Evolutionary conservation across 306 rosid species (phyloP), one percentile per base, ranked within the genome.

Genomic region (Inga leiocalycina): DNA sequence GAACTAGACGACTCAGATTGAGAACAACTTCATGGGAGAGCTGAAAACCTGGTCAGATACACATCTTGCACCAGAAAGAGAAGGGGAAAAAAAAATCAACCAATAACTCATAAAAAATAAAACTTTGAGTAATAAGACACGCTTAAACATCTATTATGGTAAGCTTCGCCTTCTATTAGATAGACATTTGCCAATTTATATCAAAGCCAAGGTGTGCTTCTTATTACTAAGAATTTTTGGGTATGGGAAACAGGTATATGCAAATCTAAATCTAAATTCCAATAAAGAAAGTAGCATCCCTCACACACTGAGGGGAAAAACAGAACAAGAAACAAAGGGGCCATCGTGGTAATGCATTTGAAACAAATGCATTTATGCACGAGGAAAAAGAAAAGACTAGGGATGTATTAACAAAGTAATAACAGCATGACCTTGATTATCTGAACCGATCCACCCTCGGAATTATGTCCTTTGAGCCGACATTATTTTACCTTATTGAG

Each of bases 401-500:
- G 54, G 87, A 86, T 85, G 86, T 87, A 91, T 84, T 76, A 82
- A 88, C 85, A 84, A 84, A 75, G 87, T 37, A 81, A 79, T 84
- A 84, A 44, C 20, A 51, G 72, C 88, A 11, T 44, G 56, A 44
- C 37, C 76, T 44, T 44, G 56, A 45, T 71, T 32, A 44, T 80
- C 75, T 79, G 84, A 84, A 88, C 75, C 74, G 83, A 82, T 89
- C 86, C 87, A 86, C 79, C 88, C 56, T 85, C 74, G 48, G 10
- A 15, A 44, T 8, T 45, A 13, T 71, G 79, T 48, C 75, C 62
- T 80, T 32, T 48, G 66, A 54, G 80, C 81, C 77, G 17, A 57
- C 56, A 52, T 84, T 92, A 93, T 79, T 87, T 92, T 10, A 77
- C 85, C 85, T 96, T 96, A 91, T 96, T 94, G 52, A 88, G 92